phyloP scores from a whole-genome alignment of 2,329 filamentous ascomycete species.

The Colletotrichum aenigma region DNA sequence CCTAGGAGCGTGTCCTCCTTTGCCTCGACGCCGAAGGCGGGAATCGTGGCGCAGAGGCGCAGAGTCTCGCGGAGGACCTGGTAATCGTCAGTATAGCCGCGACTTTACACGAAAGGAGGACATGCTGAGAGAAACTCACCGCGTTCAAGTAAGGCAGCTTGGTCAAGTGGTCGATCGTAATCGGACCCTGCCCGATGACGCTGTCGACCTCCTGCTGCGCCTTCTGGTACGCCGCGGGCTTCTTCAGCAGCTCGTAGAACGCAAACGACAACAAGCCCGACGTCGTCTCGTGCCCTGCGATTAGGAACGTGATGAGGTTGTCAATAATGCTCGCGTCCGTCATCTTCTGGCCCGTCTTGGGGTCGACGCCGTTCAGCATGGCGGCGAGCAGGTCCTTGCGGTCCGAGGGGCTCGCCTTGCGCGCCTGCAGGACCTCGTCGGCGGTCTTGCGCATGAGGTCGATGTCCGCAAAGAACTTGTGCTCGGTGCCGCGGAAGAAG shows the following conservation, averaged over 20 bases:
- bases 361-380: slow-evolving; percentile 68
- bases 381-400: slow-evolving; percentile 69
- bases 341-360: slow-evolving; percentile 66
- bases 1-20: slow-evolving; percentile 47
- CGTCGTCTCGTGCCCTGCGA: slow-evolving; percentile 73
- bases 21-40: slow-evolving; percentile 31
- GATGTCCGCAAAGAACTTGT: slow-evolving; percentile 56
- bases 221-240: slow-evolving; percentile 62
- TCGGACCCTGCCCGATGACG: slow-evolving; percentile 62
- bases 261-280: slow-evolving; percentile 69
- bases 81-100: slow-evolving; percentile 12
- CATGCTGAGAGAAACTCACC: slow-evolving; percentile 20
- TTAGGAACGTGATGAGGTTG: slow-evolving; percentile 74
- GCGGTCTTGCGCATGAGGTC: slow-evolving; percentile 55
- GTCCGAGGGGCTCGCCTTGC: slow-evolving; percentile 54
- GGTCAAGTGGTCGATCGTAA: slow-evolving; percentile 62
- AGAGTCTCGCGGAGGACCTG: slow-evolving; percentile 59
- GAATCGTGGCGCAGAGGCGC: slow-evolving; percentile 29
- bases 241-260: slow-evolving; percentile 68
- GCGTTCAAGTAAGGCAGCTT: slow-evolving; percentile 69
- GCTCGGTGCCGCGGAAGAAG: slow-evolving; percentile 45
- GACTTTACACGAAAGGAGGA: not conserved
- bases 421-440: slow-evolving; percentile 62
- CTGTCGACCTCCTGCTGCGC: slow-evolving; percentile 72
- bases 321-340: slow-evolving; percentile 64